phyloP scores from a whole-genome alignment of 139 green algal genomes.

The Picochlorum costavermella region DNA sequence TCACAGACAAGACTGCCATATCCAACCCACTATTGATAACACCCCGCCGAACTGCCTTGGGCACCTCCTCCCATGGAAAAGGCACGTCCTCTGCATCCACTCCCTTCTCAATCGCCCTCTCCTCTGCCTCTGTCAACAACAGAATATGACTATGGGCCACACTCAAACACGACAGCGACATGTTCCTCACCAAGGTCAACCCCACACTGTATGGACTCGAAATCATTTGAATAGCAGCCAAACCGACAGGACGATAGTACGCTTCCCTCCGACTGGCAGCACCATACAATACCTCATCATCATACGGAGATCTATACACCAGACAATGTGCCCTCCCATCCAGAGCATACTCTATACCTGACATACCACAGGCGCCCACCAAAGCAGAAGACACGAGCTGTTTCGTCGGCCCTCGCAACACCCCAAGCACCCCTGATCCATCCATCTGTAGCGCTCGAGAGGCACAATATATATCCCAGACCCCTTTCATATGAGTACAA shows the following conservation, averaged over 20 bases:
- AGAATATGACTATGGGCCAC: not conserved
- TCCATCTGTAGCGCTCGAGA: not conserved
- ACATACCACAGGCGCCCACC: not conserved
- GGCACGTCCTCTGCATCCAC: slow-evolving; percentile 8
- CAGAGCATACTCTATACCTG: not conserved
- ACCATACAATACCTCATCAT: slow-evolving; percentile 9
- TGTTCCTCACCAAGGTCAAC: not conserved
- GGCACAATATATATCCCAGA: too few relatives aligned
- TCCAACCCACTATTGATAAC: slow-evolving; percentile 19
- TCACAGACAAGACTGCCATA: slow-evolving; percentile 5
- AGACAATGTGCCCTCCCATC: slow-evolving; percentile 11
- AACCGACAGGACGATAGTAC: not conserved
- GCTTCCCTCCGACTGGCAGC: too few relatives aligned
- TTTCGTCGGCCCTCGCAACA: slow-evolving; percentile 9
- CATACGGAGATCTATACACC: slow-evolving; percentile 6
- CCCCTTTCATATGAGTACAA: too few relatives aligned
- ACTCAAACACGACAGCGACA: not conserved
- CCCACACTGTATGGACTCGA: not conserved
- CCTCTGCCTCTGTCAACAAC: slow-evolving; percentile 6
- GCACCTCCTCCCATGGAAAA: slow-evolving; percentile 5
- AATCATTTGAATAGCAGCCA: not conserved
- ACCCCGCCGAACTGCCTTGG: slow-evolving; percentile 5
- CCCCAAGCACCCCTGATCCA: not conserved
- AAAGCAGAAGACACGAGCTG: slow-evolving; percentile 9
- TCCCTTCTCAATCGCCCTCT: slow-evolving; percentile 8